Base-by-base conservation (phyloP, 2,329 filamentous ascomycete genomes). In the Scolecobasidium constrictum region DNA sequence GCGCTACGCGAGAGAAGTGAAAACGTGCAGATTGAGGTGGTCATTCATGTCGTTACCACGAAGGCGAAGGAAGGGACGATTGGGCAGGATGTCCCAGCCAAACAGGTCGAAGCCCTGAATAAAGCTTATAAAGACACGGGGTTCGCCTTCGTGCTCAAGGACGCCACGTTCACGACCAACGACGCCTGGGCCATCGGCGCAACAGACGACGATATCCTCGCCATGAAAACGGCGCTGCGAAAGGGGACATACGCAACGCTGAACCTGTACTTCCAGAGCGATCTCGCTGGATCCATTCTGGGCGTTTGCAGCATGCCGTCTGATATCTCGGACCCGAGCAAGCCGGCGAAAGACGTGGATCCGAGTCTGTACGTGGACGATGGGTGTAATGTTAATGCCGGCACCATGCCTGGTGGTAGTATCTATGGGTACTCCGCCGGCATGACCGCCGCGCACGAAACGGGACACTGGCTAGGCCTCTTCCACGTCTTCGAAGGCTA, bases 251-350 rank as follows among this genome's bases (percentile, higher is more conserved):
- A 78, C 56, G 48, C 52, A 31, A 66, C 67, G 1, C 63, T 77
- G 26, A 78, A 78, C 55, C 60, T 78, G 46, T 78, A 77, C 60
- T 77, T 77, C 60, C 71, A 77, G 55, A 71, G 69, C 22, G 63
- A 76, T 44, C 63, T 77, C 19, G 45, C 52, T 4, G 60, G 61
- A 42, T 56, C 55, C 39, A 57, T 76, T 3, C 62, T 78, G 3
- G 73, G 73, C 2, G 71, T 70, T 41, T 77, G 73, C 59, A 73
- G 69, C 0, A 57, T 76, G 16, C 64, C 64, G 4, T 55, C 57
- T 5, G 51, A 57, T 42, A 54, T 69, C 7, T 62, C 55, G 13
- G 55, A 65, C 45, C 16, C 35, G 9, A 31, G 9, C 15, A 9
- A 9, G 9, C n/a, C n/a, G n/a, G 9, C 15, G 15, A n/a, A 9